Base-by-base conservation (phyloP, 176 grass and related monocot genomes). In the Coix lacrymajobi region DNA sequence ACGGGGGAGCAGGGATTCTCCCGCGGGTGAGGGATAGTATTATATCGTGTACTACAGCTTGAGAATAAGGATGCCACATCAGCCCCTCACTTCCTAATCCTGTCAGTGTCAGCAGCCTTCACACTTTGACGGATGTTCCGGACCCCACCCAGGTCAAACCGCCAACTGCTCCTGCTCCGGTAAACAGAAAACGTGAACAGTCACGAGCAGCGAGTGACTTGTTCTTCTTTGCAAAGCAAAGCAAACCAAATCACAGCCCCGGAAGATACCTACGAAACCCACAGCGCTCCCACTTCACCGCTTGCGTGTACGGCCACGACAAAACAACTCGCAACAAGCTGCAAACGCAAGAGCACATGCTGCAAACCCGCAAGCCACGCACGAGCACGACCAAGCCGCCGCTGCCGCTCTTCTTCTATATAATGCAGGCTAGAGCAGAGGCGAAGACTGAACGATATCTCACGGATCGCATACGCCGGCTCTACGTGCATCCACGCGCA, bases 221-320 rank as follows among this genome's bases (percentile, higher is more conserved):
- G 17, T 64, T 69, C 76, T 77, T 85, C 41, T 77, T 15, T 39
- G 62, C 77, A 75, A 61, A 76, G 48, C 81, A 89, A 80, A 66
- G 8, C 61, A 40, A 34, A 73, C 40, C 14, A 44, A 37, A 45
- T 56, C 74, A 43, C 15, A 37, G 25, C 60, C 60, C 61, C 31
- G 7, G 14, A 86, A 87, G 69, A 67, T 69, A 26, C 49, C 34
- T 26, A 61, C 60, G 77, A 79, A 72, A 31, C 68, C 48, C 45
- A 46, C 24, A 11, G n/a, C n/a, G n/a, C n/a, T n/a, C n/a, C 11
- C 65, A 64, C 83, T 71, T 61, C 83, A 61, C 58, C 73, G 75
- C 61, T 83, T 83, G 79, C 88, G 79, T 86, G 6, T 61, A 86
- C 73, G 84, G 17, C 8, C 64, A 6, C 7, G 46, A 3, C 16